Conservation (phyloP, 2,329 filamentous ascomycete genomes). For the Talaromyces sp. region DNA sequence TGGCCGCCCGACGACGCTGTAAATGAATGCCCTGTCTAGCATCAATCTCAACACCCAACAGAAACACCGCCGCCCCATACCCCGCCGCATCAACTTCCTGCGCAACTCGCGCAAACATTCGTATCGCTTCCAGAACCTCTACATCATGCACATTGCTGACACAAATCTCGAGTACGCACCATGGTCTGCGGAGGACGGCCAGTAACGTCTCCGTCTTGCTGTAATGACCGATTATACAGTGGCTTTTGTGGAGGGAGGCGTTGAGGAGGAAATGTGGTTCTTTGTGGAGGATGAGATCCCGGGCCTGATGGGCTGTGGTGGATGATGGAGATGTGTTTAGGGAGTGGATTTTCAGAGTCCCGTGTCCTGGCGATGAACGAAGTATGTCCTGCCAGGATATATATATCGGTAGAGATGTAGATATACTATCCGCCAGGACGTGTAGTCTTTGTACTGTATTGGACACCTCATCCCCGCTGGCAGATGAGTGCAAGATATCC, state of each 20-base stretch:
- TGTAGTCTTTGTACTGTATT: conserved; percentile 4
- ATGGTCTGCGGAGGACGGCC: conserved; percentile 12
- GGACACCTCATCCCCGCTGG: not conserved
- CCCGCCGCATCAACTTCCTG: conserved; percentile 7
- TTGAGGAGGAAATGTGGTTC: conserved; percentile 18
- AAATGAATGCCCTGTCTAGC: not conserved
- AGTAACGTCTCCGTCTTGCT: conserved; percentile 10
- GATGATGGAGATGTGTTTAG: not conserved
- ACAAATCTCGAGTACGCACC: conserved; percentile 19
- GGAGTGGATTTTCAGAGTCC: not conserved
- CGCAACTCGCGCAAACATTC: conserved; percentile 8
- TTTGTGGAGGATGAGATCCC: not conserved
- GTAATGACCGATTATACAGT: conserved; percentile 17
- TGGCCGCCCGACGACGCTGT: not conserved
- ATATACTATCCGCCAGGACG: not conserved
- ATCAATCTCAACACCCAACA: conserved; percentile 14
- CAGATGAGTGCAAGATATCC: not conserved
- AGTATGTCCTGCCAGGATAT: conserved; percentile 7
- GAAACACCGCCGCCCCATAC: conserved; percentile 14
- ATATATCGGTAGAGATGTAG: conserved; percentile 8
- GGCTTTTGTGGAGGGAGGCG: conserved; percentile 9
- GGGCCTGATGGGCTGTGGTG: not conserved
- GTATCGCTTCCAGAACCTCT: not conserved
- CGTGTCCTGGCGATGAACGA: not conserved
- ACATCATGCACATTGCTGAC: not conserved